Base-by-base conservation (phyloP, 2,329 filamentous ascomycete genomes). In the Trichoderma sp. region DNA sequence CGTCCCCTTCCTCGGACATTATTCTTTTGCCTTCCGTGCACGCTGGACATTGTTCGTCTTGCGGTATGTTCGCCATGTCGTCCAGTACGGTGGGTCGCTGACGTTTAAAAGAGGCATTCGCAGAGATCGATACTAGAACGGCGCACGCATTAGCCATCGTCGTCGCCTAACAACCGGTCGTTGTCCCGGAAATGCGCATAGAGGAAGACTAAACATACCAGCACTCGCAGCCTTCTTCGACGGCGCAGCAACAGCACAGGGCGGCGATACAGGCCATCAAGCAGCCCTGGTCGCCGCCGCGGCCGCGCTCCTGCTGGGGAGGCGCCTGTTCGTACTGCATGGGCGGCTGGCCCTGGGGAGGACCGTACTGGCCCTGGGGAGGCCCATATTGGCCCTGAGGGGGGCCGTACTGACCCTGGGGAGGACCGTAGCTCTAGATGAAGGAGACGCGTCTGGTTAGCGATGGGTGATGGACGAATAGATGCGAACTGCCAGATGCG, bases 161-260 rank as follows among this genome's bases (percentile, higher is more conserved):
- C 15, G 26, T 7, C 28, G 55, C 41, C 21, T 24, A 24, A 24
- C 21, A 24, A 24, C 21, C 21, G 21, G 2, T 24, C n/a, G 21
- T 3, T 24, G 21, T 24, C 3, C 21, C 21, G 21, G 21, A 24
- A 24, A 2, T 24, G 21, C 21, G 21, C 21, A 24, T 24, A 24
- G 3, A 24, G 21, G 3, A 24, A 24, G 21, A 3, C 2, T 24
- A 41, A 45, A 75, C 76, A 74, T 76, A 78, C 79, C 81, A 83
- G 69, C 79, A 80, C 70, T 84, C 82, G 72, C 81, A 83, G 34
- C 76, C 78, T 68, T 83, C 82, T 64, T 83, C 82, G 50, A 78
- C 75, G 62, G 80, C 78, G 68, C 80, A 83, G 73, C 82, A 84
- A 73, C 79, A 83, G 75, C 81, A 83, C 62, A 84, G 70, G 17